phyloP scores from a whole-genome alignment of 2,329 filamentous ascomycete species.

The Pseudophaeomoniella oleicola region DNA sequence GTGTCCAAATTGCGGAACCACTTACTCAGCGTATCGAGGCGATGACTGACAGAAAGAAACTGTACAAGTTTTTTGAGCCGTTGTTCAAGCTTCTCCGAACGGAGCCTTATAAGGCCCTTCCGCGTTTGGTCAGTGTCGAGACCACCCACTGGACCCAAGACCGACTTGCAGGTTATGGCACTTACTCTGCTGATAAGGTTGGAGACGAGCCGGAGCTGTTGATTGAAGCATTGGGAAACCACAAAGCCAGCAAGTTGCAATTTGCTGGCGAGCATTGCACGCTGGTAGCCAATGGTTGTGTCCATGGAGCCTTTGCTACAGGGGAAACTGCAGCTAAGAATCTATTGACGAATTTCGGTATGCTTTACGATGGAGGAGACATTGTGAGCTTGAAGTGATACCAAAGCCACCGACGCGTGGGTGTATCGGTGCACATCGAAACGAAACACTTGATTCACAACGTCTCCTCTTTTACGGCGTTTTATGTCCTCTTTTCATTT shows the following conservation, averaged over 20 bases:
- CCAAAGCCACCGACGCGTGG: no score
- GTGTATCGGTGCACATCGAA: no score
- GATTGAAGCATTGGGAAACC: constrained; percentile 21
- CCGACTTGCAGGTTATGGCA: constrained; percentile 26
- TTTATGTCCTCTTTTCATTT: neutral
- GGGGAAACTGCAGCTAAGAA: constrained; percentile 27
- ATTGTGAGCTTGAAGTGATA: constrained; percentile 5
- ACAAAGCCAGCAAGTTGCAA: constrained; percentile 21
- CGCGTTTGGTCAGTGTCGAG: constrained; percentile 23
- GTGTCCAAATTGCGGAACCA: constrained; percentile 28
- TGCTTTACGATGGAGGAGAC: constrained; percentile 19
- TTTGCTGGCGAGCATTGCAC: constrained; percentile 28
- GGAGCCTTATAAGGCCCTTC: constrained; percentile 28
- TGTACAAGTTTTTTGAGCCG: constrained; percentile 29
- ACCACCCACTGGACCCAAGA: constrained; percentile 31
- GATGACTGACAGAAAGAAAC: constrained; percentile 21
- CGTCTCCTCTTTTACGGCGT: no score
- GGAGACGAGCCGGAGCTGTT: constrained; percentile 25
- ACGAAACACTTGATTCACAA: no score
- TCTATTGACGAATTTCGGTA: constrained; percentile 20
- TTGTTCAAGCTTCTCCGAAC: constrained; percentile 28
- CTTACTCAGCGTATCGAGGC: constrained; percentile 29
- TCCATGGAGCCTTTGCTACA: constrained; percentile 29
- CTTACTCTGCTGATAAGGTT: constrained; percentile 30
- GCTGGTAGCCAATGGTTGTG: constrained; percentile 26